Base-by-base conservation (phyloP, 140 eudicot genomes). In the Stevia rebaudiana region DNA sequence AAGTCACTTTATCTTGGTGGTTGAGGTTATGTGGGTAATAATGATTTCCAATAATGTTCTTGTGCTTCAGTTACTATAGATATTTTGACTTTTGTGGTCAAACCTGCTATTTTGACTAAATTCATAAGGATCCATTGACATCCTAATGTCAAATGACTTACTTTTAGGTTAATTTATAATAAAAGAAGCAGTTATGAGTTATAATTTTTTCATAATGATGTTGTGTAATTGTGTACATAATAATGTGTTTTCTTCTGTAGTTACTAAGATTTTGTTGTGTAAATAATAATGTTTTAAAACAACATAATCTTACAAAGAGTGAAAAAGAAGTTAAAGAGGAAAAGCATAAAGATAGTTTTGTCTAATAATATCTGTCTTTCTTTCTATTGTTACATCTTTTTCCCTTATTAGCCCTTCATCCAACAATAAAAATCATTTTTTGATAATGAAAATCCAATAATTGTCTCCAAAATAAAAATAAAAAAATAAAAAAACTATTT, bases 291-390 rank as follows among this genome's bases (percentile, higher is more conserved):
- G 74, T 68, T 61, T n/a, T 46, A 56, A 47, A 65, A 67, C 76
- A 65, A 24, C 73, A 59, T 68, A 33, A 67, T 63, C 47, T 65
- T 51, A 61, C 43, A 70, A 30, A 50, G 78, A 87, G 85, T 83
- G 66, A 69, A 68, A 78, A 65, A 11, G 75, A 79, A 82, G 95
- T 40, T 63, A 74, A 75, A 68, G 58, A 56, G 72, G 41, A 57
- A 77, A 72, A 71, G 69, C 56, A 61, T 49, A 70, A 77, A 80
- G 73, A 44, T 52, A 28, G 60, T 47, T 79, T 72, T 74, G 72
- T 31, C 73, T 70, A 43, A 25, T 79, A 70, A 65, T 71, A 68
- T 77, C 52, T 44, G 69, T 71, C 69, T 80, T 64, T 74, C 65
- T 30, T 75, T 61, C 68, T 73, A 41, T 78, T 56, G 68, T 49